Evolutionary conservation across 495 filamentous ascomycete species (phyloP).

Genomic region (Trichoderma orchidacearum): DNA sequence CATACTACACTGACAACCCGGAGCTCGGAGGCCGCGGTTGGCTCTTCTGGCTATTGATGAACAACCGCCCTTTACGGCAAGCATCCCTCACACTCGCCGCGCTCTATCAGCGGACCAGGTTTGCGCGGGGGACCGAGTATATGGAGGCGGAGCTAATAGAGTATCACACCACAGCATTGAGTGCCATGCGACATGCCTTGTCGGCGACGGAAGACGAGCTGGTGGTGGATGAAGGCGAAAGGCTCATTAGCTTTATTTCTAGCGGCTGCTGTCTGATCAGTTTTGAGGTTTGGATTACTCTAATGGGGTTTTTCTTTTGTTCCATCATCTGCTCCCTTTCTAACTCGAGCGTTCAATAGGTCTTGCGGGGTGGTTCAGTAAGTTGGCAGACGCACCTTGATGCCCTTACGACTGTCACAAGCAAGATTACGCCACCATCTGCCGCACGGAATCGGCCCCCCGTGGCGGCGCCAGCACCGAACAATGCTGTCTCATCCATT

Average conservation of each 20-base stretch:
- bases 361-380: not conserved
- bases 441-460: not conserved
- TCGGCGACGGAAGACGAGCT: not conserved
- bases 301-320: not conserved
- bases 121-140: not conserved
- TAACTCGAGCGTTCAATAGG: not conserved
- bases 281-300: not conserved
- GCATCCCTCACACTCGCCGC: not conserved
- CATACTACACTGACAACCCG: not conserved
- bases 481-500: not conserved
- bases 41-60: conserved; percentile 1
- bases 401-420: not conserved
- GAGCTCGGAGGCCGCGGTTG: conserved; percentile 1
- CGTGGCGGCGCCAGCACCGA: too few species aligned
- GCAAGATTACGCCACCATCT: not conserved
- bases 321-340: not conserved
- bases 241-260: not conserved
- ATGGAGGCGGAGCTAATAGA: not conserved
- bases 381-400: not conserved
- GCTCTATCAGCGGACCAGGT: not conserved
- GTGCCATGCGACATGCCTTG: not conserved
- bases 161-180: not conserved
- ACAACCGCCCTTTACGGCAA: not conserved
- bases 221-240: not conserved
- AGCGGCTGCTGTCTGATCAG: not conserved